A percentile compares a stretch with the other conserved stretches of the same genome.
These are phyloP conservation scores for Basidiobolus heterosporus DNA, from an alignment of 371 early-diverging fungal genomes.

Conservation along the genomic window DNA sequence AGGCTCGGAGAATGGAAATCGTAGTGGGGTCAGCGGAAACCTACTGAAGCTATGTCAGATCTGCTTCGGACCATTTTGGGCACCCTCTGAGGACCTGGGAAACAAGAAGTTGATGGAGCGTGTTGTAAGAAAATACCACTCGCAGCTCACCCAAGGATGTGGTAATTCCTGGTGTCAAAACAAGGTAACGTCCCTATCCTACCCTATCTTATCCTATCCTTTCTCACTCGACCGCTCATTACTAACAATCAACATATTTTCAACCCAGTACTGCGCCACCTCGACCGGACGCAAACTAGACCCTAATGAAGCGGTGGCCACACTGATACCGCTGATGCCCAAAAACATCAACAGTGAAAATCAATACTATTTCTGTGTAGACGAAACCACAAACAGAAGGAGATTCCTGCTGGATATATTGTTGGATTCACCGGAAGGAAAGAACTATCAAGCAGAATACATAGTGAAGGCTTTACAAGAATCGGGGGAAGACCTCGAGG, in stretches of 20 bases:
- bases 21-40: constrained; percentile 11
- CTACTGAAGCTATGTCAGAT: constrained; percentile 42
- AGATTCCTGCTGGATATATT: constrained; percentile 29
- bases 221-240: neutral
- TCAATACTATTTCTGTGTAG: constrained; percentile 47
- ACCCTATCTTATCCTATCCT: neutral
- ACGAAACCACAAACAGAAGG: constrained; percentile 29
- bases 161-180: constrained; percentile 52
- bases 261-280: constrained; percentile 44
- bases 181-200: constrained; percentile 15
- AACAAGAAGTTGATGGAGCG: constrained; percentile 54
- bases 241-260: neutral
- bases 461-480: constrained; percentile 37
- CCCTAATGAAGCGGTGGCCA: constrained; percentile 49
- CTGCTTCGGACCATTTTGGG: constrained; percentile 77
- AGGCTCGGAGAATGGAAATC: constrained; percentile 8
- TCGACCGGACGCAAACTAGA: constrained; percentile 26
- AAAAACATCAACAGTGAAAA: constrained; percentile 2
- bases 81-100: constrained; percentile 55
- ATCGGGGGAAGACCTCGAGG: constrained; percentile 29
- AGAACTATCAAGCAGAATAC: constrained; percentile 14
- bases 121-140: constrained; percentile 49
- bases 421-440: constrained; percentile 13
- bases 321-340: constrained; percentile 28
- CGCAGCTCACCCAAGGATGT: constrained; percentile 66